Evolutionary conservation across 1,284 basidiomycete genomes (phyloP).

Genomic region (Termitomyces sp.): DNA sequence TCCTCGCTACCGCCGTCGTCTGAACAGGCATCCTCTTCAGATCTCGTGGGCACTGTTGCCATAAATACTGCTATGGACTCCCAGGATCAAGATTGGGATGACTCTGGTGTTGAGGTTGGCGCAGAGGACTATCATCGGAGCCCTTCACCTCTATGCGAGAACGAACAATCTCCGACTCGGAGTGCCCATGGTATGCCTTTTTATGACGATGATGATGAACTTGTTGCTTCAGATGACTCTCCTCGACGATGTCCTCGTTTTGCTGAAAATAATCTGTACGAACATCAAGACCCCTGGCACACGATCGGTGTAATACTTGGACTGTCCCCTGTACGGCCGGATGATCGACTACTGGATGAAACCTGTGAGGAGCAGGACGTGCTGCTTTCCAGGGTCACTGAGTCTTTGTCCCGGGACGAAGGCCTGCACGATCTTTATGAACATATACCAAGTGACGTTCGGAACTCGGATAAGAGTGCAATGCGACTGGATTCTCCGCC

Average conservation of each 20-base stretch:
- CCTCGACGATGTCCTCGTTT: conserved; percentile 1
- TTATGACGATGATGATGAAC: neutral
- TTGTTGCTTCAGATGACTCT: neutral
- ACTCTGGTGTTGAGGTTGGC: neutral
- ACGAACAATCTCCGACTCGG: neutral
- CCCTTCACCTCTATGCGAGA: neutral
- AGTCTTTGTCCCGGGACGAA: neutral
- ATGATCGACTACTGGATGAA: neutral
- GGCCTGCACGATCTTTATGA: neutral
- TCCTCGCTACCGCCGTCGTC: conserved; percentile 14
- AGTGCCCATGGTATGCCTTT: neutral
- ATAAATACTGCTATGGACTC: neutral
- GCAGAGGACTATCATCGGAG: neutral
- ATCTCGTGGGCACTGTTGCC: neutral
- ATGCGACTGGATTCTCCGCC: neutral
- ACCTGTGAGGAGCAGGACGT: neutral
- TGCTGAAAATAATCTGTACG: conserved; percentile 30
- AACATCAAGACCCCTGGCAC: conserved; percentile 41
- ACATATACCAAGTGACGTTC: neutral
- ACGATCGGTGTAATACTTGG: conserved; percentile 38
- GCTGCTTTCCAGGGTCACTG: neutral
- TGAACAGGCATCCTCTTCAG: conserved; percentile 8
- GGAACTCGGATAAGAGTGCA: neutral
- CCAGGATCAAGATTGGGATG: neutral
- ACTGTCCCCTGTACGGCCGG: conserved; percentile 17